Conservation (phyloP, 1,284 basidiomycete genomes). For the Ceratobasidium sp. region DNA sequence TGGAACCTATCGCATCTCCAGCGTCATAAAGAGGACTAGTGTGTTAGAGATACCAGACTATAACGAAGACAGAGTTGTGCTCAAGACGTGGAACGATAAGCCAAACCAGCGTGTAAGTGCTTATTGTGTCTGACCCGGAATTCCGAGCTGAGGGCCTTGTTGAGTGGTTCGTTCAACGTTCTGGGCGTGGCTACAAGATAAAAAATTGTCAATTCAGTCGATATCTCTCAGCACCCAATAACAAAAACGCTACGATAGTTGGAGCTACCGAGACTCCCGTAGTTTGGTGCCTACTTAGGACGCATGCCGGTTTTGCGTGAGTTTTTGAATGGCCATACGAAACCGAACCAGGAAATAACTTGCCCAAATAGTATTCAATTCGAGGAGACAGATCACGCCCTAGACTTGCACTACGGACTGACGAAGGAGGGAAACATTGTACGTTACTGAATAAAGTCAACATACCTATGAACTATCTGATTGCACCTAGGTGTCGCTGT, state of each 20-base stretch:
- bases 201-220: slow-evolving; percentile 18
- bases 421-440: not conserved
- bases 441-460: not conserved
- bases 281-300: not conserved
- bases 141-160: too few relatives aligned
- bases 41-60: not conserved
- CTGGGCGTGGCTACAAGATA: slow-evolving; percentile 23
- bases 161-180: slow-evolving; percentile 19
- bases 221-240: not conserved
- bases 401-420: not conserved
- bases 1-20: not conserved
- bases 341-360: not conserved
- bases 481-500: not conserved
- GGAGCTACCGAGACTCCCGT: not conserved
- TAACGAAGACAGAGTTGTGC: not conserved
- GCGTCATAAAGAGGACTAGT: not conserved
- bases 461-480: not conserved
- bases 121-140: too few relatives aligned
- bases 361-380: not conserved
- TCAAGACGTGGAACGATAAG: not conserved
- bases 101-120: not conserved
- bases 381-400: not conserved
- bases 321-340: not conserved
- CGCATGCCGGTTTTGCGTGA: slow-evolving; percentile 5
- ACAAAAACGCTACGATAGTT: not conserved